Conservation (phyloP, 1,139 yeast species). For the Kodamaea arcana region DNA sequence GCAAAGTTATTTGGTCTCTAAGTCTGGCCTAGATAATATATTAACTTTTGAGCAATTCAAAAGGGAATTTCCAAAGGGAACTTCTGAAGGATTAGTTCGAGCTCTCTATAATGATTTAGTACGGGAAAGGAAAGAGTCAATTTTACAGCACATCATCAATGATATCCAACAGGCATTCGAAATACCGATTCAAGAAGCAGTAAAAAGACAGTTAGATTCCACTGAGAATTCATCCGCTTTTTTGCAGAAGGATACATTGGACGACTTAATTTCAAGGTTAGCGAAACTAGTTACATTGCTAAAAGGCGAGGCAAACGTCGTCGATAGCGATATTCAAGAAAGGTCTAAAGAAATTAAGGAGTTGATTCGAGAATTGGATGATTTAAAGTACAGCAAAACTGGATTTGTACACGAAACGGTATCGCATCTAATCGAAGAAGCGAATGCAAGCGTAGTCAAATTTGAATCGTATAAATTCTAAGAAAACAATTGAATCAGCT, state of each 20-base stretch:
- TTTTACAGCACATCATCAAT: conserved; percentile 11
- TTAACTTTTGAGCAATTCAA: conserved; percentile 10
- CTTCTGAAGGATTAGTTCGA: conserved; percentile 10
- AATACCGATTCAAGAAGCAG: conserved; percentile 17
- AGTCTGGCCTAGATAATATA: conserved; percentile 10
- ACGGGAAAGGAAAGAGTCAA: conserved; percentile 17
- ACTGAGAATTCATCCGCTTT: background rate
- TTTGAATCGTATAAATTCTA: conserved; percentile 3
- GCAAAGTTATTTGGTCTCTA: conserved; percentile 10
- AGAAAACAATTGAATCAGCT: background rate
- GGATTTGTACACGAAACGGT: conserved; percentile 5
- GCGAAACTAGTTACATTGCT: conserved; percentile 10
- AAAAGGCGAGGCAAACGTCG: conserved; percentile 7
- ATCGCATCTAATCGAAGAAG: conserved; percentile 6
- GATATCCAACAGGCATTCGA: conserved; percentile 20
- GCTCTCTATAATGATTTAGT: conserved; percentile 17
- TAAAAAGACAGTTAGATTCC: background rate
- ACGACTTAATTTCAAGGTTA: conserved; percentile 14
- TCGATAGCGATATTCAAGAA: conserved; percentile 15
- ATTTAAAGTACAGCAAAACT: conserved; percentile 18
- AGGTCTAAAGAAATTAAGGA: conserved; percentile 16
- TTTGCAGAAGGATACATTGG: conserved; percentile 10
- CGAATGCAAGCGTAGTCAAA: conserved; percentile 6
- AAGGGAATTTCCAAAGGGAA: conserved; percentile 15
- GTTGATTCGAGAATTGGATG: conserved; percentile 17